Conservation (phyloP, 2,329 filamentous ascomycete species). For the Claviceps cyperi region DNA sequence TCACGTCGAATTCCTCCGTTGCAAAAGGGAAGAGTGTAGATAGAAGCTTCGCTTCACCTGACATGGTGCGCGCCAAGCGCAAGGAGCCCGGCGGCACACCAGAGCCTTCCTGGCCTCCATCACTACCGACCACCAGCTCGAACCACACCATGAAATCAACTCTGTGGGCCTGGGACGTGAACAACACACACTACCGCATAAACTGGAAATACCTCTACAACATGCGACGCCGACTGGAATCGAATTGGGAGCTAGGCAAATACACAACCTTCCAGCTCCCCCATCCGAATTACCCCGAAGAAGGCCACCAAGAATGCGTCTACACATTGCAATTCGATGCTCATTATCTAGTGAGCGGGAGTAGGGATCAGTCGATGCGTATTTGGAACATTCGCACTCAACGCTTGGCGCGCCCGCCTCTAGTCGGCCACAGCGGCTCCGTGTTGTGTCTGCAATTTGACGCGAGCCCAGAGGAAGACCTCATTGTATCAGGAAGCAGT, state of each 20-base stretch:
- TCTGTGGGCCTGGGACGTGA: constrained; percentile 36
- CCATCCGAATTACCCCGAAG: constrained; percentile 62
- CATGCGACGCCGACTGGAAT: constrained; percentile 69
- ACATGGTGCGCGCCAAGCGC: constrained; percentile 19
- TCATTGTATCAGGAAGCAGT: constrained; percentile 91
- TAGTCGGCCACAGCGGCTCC: constrained; percentile 67
- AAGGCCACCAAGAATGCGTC: constrained; percentile 84
- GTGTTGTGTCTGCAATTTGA: constrained; percentile 95
- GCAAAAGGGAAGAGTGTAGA: constrained; percentile 17
- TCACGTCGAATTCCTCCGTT: constrained; percentile 2
- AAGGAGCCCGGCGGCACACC: constrained; percentile 21
- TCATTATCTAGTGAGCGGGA: constrained; percentile 83
- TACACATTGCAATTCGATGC: constrained; percentile 86
- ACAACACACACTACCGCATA: constrained; percentile 42
- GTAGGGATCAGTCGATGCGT: constrained; percentile 72
- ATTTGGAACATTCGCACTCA: constrained; percentile 82
- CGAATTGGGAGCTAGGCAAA: constrained; percentile 77
- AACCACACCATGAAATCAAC: constrained; percentile 26
- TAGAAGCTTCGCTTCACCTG: constrained; percentile 14
- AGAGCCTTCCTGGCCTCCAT: constrained; percentile 17
- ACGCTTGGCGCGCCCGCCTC: constrained; percentile 57
- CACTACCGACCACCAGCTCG: constrained; percentile 15
- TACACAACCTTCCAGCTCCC: constrained; percentile 83
- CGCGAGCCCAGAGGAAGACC: constrained; percentile 68
- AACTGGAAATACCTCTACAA: constrained; percentile 94